A percentile compares a stretch with the other conserved stretches of the same genome.
Conservation (phyloP, 2,329 filamentous ascomycete species). For the Trichoderma gracile region DNA sequence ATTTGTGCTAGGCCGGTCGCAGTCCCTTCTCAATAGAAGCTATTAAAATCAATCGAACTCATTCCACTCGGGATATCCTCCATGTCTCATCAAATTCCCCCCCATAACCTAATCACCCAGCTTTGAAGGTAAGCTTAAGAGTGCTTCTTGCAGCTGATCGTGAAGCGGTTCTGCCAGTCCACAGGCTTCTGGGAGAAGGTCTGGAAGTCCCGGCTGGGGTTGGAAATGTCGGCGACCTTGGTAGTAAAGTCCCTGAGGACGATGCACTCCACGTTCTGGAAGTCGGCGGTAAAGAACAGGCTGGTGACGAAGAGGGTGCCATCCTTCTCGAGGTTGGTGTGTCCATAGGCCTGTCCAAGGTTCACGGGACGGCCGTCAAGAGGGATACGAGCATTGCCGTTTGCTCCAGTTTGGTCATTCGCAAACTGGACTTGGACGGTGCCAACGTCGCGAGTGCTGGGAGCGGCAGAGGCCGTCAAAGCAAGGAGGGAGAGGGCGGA, state of each 20-base stretch:
- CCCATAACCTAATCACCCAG: background rate
- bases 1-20: conserved; percentile 2
- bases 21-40: background rate
- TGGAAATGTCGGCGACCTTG: conserved; percentile 1
- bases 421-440: conserved; percentile 20
- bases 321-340: conserved; percentile 4
- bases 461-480: conserved; percentile 18
- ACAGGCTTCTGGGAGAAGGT: conserved; percentile 9
- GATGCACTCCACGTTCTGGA: background rate
- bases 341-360: conserved; percentile 11
- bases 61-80: background rate
- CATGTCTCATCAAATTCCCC: background rate
- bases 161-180: conserved; percentile 12
- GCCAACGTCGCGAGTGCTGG: background rate
- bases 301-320: conserved; percentile 20
- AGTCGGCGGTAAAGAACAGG: conserved; percentile 5
- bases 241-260: background rate
- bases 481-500: conserved; percentile 13
- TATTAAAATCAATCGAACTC: background rate
- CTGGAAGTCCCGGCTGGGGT: background rate
- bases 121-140: background rate
- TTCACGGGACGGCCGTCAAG: background rate
- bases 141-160: conserved; percentile 3
- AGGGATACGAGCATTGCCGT: conserved; percentile 16
- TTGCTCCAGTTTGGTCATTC: conserved; percentile 20